Evolutionary conservation across 257 asterid species (phyloP).

Genomic region (Jacaranda mimosifolia): DNA sequence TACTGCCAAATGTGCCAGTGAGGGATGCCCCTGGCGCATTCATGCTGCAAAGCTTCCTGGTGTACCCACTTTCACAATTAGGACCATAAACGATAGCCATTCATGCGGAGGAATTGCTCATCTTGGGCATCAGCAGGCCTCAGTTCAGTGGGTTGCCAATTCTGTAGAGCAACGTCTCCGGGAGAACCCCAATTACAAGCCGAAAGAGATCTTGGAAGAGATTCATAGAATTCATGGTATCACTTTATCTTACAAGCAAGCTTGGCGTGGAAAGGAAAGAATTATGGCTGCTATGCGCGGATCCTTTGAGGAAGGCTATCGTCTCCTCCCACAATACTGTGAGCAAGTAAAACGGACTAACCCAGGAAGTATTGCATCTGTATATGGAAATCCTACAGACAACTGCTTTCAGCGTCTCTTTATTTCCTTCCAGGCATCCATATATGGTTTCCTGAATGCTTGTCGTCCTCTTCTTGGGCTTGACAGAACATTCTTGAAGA

Average conservation of each 20-base stretch:
- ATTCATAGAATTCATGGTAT: constrained; percentile 87
- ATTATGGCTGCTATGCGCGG: constrained; percentile 96
- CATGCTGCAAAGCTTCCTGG: constrained; percentile 99
- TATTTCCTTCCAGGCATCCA: constrained; percentile 89
- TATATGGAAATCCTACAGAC: constrained; percentile 71
- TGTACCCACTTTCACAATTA: constrained; percentile 86
- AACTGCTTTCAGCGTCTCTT: constrained; percentile 90
- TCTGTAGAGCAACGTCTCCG: constrained; percentile 88
- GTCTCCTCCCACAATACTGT: constrained; percentile 89
- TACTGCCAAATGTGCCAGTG: constrained; percentile 90
- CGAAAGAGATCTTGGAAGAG: constrained; percentile 94
- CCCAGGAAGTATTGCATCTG: constrained; percentile 91
- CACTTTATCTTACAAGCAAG: constrained; percentile 93
- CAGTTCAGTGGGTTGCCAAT: constrained; percentile 97
- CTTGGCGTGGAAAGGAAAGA: constrained; percentile 98
- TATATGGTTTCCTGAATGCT: constrained; percentile 86
- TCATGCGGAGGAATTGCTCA: constrained; percentile 88
- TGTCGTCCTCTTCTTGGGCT: constrained; percentile 97
- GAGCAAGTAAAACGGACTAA: constrained; percentile 90
- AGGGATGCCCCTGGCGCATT: constrained; percentile 95
- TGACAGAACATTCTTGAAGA: constrained; percentile 82
- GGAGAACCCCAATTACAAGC: constrained; percentile 91
- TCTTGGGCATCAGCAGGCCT: constrained; percentile 98
- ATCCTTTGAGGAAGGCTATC: constrained; percentile 94
- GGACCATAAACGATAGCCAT: constrained; percentile 85